A percentile compares a stretch with the other conserved stretches of the same genome.
Evolutionary conservation across 179 eudicot genomes (phyloP).

Genomic region (Corrigiola litoralis): DNA sequence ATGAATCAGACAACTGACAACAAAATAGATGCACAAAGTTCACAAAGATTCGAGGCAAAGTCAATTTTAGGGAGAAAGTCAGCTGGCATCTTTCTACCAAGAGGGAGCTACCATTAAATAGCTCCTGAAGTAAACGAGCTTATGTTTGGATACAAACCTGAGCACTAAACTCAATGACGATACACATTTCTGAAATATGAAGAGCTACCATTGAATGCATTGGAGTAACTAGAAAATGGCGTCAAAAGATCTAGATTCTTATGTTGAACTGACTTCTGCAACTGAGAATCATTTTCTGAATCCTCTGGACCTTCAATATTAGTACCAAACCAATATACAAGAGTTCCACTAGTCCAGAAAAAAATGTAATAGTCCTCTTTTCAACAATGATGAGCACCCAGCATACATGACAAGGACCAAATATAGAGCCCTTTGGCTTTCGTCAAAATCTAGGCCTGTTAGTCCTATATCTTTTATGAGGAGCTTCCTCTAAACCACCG

Average conservation of each 20-base stretch:
- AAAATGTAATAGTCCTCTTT: background rate
- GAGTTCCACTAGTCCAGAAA: background rate
- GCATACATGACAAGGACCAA: background rate
- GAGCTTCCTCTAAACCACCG: no score
- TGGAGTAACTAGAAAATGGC: conserved; percentile 48
- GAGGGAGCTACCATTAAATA: background rate
- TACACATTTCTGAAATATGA: background rate
- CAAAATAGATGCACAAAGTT: background rate
- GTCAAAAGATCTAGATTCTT: conserved; percentile 54
- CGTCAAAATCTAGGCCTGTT: no score
- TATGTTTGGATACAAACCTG: background rate
- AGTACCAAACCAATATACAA: conserved; percentile 13
- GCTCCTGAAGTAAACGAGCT: background rate
- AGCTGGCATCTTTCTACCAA: background rate
- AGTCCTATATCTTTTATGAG: no score
- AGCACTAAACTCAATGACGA: background rate
- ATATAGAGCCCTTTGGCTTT: no score
- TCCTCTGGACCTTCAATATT: conserved; percentile 40
- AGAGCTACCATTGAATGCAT: conserved; percentile 49
- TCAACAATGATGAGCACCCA: background rate
- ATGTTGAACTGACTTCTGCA: conserved; percentile 45
- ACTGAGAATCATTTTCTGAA: conserved; percentile 37
- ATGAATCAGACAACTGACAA: background rate
- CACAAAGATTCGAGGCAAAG: background rate
- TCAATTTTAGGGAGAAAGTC: background rate